Evolutionary conservation across 2,329 filamentous ascomycete genomes (phyloP).

Genomic region (Biscogniauxia sp.): DNA sequence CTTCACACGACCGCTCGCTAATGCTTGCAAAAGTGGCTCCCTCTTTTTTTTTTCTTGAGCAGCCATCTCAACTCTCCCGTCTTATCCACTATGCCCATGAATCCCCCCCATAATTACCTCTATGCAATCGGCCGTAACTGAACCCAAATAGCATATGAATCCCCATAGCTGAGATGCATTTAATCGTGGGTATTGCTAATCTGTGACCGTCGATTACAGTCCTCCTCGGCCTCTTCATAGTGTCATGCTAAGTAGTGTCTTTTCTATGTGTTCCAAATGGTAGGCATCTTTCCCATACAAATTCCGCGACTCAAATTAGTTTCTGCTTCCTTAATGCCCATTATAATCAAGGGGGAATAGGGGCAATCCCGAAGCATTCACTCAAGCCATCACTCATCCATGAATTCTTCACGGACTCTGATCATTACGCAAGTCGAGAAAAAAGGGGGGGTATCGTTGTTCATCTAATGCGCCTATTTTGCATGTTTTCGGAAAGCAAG

Average conservation of each 20-base stretch:
- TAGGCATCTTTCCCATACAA: constrained; percentile 25
- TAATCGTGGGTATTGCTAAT: background rate
- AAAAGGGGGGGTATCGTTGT: constrained; percentile 24
- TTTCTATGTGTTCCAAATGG: constrained; percentile 20
- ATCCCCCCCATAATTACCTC: background rate
- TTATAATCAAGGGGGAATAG: constrained; percentile 8
- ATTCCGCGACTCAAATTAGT: constrained; percentile 21
- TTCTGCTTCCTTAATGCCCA: constrained; percentile 18
- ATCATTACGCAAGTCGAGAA: constrained; percentile 23
- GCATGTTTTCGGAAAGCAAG: constrained; percentile 80
- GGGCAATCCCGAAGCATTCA: constrained; percentile 19
- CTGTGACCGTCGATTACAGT: background rate
- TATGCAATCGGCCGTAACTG: background rate
- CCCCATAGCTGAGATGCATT: background rate
- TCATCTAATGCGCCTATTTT: constrained; percentile 45
- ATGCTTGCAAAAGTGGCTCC: background rate
- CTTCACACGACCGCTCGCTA: background rate
- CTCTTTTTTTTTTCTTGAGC: background rate
- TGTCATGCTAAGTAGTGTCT: background rate
- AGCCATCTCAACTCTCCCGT: background rate
- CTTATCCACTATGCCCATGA: background rate
- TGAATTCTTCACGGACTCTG: constrained; percentile 7
- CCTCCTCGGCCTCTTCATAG: background rate
- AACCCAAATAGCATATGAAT: background rate
- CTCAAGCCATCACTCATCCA: constrained; percentile 12